phyloP scores from a whole-genome alignment of 768 basidiomycete genomes.

The Suillus ampliporus region DNA sequence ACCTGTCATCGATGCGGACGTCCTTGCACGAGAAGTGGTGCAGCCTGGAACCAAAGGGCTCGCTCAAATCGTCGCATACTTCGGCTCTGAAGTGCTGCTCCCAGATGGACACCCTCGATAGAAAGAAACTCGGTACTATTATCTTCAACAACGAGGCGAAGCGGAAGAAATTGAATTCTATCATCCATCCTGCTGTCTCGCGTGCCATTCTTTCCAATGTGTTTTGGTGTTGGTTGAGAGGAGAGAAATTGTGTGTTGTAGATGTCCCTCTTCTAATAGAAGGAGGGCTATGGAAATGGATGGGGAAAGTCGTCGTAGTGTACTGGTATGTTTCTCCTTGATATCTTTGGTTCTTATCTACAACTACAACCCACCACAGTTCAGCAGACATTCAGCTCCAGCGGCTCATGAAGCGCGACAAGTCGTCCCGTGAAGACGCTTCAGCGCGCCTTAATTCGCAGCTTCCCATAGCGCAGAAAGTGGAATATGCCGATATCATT shows the following conservation, averaged over 20 bases:
- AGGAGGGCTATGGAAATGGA: constrained; percentile 81
- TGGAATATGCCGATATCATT: constrained; percentile 83
- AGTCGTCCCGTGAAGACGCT: constrained; percentile 69
- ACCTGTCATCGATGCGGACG: constrained; percentile 93
- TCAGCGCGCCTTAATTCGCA: constrained; percentile 79
- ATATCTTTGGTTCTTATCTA: constrained; percentile 1
- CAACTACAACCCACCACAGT: constrained; percentile 43
- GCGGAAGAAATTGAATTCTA: constrained; percentile 76
- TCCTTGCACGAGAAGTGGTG: constrained; percentile 86
- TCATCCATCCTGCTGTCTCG: constrained; percentile 92
- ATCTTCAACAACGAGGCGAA: constrained; percentile 81
- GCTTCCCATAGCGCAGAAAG: constrained; percentile 77
- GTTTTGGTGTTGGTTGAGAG: constrained; percentile 73
- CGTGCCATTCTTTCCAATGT: constrained; percentile 76
- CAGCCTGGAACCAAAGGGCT: constrained; percentile 82
- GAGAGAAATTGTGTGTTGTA: constrained; percentile 79
- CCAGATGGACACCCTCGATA: constrained; percentile 77
- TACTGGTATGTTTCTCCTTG: constrained; percentile 70
- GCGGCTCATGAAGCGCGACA: constrained; percentile 80
- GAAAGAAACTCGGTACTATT: constrained; percentile 81
- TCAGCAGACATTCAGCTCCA: constrained; percentile 84
- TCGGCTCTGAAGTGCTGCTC: constrained; percentile 72
- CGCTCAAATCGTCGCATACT: constrained; percentile 65
- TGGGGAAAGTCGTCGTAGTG: constrained; percentile 85
- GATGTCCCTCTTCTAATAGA: constrained; percentile 96